Percentiles rank a stretch among this genome's conserved stretches.
These are phyloP conservation scores for barrel medic (Medicago truncatula) DNA, from an alignment of 306 rosid genomes.

Conservation along the genomic window DNA sequence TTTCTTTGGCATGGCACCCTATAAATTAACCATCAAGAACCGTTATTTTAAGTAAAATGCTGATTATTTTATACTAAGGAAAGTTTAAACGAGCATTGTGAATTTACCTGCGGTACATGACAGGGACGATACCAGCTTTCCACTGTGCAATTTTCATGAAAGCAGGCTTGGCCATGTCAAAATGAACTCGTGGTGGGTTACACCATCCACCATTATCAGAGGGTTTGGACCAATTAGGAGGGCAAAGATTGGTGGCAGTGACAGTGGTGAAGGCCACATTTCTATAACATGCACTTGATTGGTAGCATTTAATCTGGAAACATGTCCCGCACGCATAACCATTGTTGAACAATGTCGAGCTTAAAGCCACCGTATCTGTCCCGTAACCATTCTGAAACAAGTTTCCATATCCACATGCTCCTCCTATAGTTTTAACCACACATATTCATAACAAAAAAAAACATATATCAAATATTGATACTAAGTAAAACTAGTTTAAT, in stretches of 20 bases:
- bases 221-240: conserved; percentile 78
- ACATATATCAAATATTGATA: background rate
- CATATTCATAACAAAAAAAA: background rate
- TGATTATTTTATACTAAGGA: background rate
- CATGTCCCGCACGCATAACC: conserved; percentile 90
- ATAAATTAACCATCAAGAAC: background rate
- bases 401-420: conserved; percentile 94
- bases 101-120: conserved; percentile 73
- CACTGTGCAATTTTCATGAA: conserved; percentile 87
- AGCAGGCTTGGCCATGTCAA: conserved; percentile 91
- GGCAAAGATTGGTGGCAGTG: conserved; percentile 91
- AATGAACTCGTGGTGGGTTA: conserved; percentile 86
- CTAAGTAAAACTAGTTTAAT: background rate
- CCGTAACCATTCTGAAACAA: conserved; percentile 79
- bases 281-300: conserved; percentile 55
- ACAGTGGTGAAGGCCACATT: conserved; percentile 63
- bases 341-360: conserved; percentile 78
- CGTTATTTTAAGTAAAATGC: background rate
- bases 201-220: conserved; percentile 92
- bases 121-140: conserved; percentile 83
- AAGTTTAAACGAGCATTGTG: background rate
- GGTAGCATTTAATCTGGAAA: conserved; percentile 73
- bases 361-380: conserved; percentile 76
- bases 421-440: conserved; percentile 50
- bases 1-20: conserved; percentile 76